Conservation (phyloP, 345 rosid species). For the Eucalyptus paniculata region DNA sequence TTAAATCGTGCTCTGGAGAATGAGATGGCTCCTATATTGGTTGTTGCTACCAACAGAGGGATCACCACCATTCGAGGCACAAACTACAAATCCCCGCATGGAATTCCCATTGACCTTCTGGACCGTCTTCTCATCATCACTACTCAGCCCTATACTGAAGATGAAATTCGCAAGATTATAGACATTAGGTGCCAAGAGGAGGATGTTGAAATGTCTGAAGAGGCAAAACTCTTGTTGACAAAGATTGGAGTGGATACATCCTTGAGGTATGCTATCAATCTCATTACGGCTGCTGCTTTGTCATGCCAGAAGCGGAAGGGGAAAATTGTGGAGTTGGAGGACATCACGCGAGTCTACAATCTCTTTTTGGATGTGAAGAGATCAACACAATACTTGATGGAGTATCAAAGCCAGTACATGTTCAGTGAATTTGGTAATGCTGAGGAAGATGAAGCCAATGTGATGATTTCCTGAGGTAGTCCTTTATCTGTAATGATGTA, state of each 20-base stretch:
- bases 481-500: not conserved
- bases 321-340: constrained; percentile 61
- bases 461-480: constrained; percentile 26
- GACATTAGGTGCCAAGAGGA: constrained; percentile 96
- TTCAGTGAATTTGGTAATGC: constrained; percentile 48
- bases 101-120: constrained; percentile 91
- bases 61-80: constrained; percentile 89
- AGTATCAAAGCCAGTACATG: constrained; percentile 83
- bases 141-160: constrained; percentile 70
- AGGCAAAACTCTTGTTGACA: constrained; percentile 68
- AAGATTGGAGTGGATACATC: constrained; percentile 82
- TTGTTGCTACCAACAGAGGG: constrained; percentile 93
- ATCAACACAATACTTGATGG: constrained; percentile 87
- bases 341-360: constrained; percentile 57
- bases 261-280: constrained; percentile 84
- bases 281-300: constrained; percentile 71
- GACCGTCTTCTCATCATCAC: constrained; percentile 85
- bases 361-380: constrained; percentile 90
- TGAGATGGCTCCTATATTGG: constrained; percentile 93
- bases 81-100: constrained; percentile 87
- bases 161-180: constrained; percentile 68
- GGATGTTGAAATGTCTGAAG: constrained; percentile 79
- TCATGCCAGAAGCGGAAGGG: constrained; percentile 86
- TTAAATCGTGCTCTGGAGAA: constrained; percentile 90
- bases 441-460: constrained; percentile 23